phyloP scores from a whole-genome alignment of 768 basidiomycete species.

The Termitomyces sp. region DNA sequence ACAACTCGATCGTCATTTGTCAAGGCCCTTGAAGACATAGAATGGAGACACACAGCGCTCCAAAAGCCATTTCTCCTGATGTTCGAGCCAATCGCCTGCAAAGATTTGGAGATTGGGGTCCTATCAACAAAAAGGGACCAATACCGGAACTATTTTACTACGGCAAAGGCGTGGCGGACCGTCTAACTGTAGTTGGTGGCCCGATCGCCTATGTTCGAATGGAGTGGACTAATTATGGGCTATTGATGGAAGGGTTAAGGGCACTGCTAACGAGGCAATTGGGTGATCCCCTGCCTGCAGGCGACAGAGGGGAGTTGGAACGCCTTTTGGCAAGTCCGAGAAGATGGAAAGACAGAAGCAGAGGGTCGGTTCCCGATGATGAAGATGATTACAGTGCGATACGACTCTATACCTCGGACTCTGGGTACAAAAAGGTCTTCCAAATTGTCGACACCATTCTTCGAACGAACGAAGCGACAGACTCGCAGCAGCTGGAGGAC shows the following conservation, averaged over 20 bases:
- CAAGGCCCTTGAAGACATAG: neutral
- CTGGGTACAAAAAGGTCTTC: slow-evolving; percentile 16
- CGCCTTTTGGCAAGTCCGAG: slow-evolving; percentile 8
- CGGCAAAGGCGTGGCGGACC: slow-evolving; percentile 11
- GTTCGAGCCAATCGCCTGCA: slow-evolving; percentile 4
- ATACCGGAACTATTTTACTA: slow-evolving; percentile 11
- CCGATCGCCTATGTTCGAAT: slow-evolving; percentile 14
- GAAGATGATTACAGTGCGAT: slow-evolving; percentile 9
- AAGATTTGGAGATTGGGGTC: slow-evolving; percentile 11
- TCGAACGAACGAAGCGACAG: slow-evolving; percentile 6
- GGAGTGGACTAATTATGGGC: slow-evolving; percentile 14
- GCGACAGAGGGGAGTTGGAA: neutral
- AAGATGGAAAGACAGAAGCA: slow-evolving; percentile 13
- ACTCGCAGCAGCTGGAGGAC: slow-evolving; percentile 4
- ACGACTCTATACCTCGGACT: slow-evolving; percentile 15
- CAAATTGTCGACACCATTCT: slow-evolving; percentile 14
- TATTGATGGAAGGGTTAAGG: slow-evolving; percentile 14
- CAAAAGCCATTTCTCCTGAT: neutral
- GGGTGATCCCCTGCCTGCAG: neutral
- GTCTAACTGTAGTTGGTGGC: slow-evolving; percentile 11
- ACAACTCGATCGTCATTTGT: neutral
- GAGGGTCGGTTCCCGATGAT: neutral
- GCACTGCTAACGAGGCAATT: neutral
- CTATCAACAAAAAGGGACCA: neutral
- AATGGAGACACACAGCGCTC: neutral